Evolutionary conservation across 768 basidiomycete species (phyloP).

Genomic region (Leccinum disarticulatum): DNA sequence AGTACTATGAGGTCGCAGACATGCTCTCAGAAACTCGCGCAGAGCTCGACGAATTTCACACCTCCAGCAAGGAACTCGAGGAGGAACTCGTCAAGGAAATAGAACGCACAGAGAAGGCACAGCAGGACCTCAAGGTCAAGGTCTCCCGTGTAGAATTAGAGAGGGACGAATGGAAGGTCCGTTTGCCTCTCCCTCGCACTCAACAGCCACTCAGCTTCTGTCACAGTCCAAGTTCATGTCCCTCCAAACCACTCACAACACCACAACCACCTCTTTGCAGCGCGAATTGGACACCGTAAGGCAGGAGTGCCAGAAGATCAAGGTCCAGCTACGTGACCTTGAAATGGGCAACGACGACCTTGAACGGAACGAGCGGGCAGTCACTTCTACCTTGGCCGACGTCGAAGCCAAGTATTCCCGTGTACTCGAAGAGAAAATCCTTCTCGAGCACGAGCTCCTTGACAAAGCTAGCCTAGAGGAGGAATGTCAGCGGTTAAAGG

Average conservation of each 20-base stretch:
- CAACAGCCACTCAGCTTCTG: not conserved
- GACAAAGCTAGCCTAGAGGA: conserved; percentile 90
- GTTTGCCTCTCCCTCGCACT: conserved; percentile 20
- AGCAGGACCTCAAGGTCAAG: conserved; percentile 76
- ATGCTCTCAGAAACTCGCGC: conserved; percentile 82
- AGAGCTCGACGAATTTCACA: conserved; percentile 86
- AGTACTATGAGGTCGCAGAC: conserved; percentile 80
- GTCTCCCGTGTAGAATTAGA: conserved; percentile 69
- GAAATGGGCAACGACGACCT: conserved; percentile 99
- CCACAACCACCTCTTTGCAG: conserved; percentile 87
- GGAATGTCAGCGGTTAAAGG: conserved; percentile 85
- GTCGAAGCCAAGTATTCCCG: conserved; percentile 87
- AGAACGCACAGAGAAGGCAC: conserved; percentile 81
- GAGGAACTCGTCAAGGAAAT: conserved; percentile 92
- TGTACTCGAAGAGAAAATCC: conserved; percentile 93
- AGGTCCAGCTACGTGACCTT: conserved; percentile 78
- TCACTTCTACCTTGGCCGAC: conserved; percentile 78
- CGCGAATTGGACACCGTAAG: conserved; percentile 84
- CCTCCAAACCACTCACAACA: conserved; percentile 87
- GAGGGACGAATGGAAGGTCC: conserved; percentile 91
- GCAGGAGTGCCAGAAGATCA: conserved; percentile 67
- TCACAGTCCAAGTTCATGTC: conserved; percentile 78
- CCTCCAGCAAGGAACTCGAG: conserved; percentile 87
- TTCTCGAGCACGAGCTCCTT: conserved; percentile 92
- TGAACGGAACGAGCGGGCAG: conserved; percentile 90